Evolutionary conservation across 768 basidiomycete genomes (phyloP).

Genomic region (Lentinula guzmanii): DNA sequence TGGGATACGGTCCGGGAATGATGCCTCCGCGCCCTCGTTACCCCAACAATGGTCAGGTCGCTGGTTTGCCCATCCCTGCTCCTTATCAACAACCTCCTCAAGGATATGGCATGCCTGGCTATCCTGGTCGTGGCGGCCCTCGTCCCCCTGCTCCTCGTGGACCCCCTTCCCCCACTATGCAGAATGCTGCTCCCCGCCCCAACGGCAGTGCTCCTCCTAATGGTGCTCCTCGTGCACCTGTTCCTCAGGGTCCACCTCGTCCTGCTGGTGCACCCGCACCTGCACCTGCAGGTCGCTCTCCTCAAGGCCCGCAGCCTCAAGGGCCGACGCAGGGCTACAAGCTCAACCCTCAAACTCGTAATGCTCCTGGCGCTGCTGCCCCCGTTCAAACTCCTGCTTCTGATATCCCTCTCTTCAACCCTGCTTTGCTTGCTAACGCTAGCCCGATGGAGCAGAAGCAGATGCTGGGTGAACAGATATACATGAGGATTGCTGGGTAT

Average conservation of each 20-base stretch:
- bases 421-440: constrained; percentile 49
- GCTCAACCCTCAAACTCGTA: constrained; percentile 24
- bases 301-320: constrained; percentile 17
- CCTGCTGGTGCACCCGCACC: constrained; percentile 31
- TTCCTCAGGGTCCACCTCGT: constrained; percentile 33
- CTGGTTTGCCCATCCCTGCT: constrained; percentile 71
- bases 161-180: constrained; percentile 60
- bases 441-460: constrained; percentile 94
- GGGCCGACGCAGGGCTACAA: constrained; percentile 30
- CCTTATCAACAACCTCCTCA: constrained; percentile 76
- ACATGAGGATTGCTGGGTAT: constrained; percentile 82
- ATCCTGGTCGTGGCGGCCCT: constrained; percentile 44
- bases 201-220: constrained; percentile 54
- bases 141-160: constrained; percentile 63
- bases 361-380: constrained; percentile 23
- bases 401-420: constrained; percentile 37
- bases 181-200: constrained; percentile 59
- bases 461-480: constrained; percentile 95
- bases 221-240: constrained; percentile 44
- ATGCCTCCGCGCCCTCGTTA: constrained; percentile 86
- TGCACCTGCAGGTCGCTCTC: constrained; percentile 27
- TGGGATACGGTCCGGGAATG: constrained; percentile 83
- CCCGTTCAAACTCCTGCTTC: constrained; percentile 25
- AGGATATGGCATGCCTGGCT: constrained; percentile 65
- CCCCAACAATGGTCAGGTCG: constrained; percentile 63